Base-by-base conservation (phyloP, 768 basidiomycete species). In the Calvatia gigantea region DNA sequence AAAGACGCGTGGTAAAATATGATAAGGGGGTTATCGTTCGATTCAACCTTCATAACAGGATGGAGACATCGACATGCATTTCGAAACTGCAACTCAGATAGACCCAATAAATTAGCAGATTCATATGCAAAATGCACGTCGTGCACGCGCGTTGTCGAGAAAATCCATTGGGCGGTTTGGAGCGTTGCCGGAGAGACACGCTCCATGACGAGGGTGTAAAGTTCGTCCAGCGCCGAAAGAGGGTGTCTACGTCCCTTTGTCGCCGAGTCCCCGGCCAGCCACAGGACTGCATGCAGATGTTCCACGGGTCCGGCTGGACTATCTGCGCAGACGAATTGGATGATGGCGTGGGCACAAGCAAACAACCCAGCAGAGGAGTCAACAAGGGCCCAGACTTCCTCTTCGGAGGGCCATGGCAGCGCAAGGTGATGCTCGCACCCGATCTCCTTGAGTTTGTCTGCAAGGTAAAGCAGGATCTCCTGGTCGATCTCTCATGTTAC, bases 331-430 rank as follows among this genome's bases (percentile, higher is more conserved):
- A 59, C 23, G 47, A 50, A 59, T 15, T 31, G 55, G 21, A 56
- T 35, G 29, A 46, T 43, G 3, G 54, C 35, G 11, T 31, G 32
- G 11, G 58, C 41, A 25, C 21, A 56, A 8, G 53, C 50, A 19
- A 29, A 56, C 6, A 19, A 15, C 3, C 54, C 54, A n/a, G 58
- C 55, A 14, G 58, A 56, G 4, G 23, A 45, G 11, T 39, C 25
- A 29, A 56, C 41, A 28, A 56, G 44, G 3, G 21, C 31, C 15
- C 46, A 17, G n/a, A 58, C 19, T 9, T 38, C 29, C 4, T 47
- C 14, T 41, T 59, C 43, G 17, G 48, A 27, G 3, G 58, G 58
- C 58, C 58, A 59, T 14, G 55, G 42, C 21, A 53, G 46, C 5
- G 38, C 23, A 3, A 41, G 17, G 9, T 25, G 46, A 35, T 45